Conservation (phyloP, 495 filamentous ascomycete species). For the Thozetella sp. region DNA sequence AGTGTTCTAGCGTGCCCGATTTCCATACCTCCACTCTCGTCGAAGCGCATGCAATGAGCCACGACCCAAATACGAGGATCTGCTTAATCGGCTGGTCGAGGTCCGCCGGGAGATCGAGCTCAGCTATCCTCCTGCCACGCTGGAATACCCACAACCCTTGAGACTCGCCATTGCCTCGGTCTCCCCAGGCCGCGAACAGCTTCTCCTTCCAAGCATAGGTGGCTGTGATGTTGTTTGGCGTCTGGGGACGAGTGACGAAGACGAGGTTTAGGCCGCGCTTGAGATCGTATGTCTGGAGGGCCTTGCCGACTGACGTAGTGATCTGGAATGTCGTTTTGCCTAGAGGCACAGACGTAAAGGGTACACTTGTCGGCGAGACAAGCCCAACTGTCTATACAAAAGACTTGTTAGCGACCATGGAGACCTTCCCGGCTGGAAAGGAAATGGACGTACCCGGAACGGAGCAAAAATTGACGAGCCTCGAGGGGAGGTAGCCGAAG, state of each 20-base stretch:
- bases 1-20: constrained; percentile 79
- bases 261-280: constrained; percentile 85
- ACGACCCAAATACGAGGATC: constrained; percentile 83
- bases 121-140: constrained; percentile 82
- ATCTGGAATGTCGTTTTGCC: constrained; percentile 96
- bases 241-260: constrained; percentile 89
- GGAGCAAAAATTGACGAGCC: constrained; percentile 86
- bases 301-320: constrained; percentile 88
- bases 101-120: constrained; percentile 65
- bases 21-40: constrained; percentile 89
- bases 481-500: constrained; percentile 26
- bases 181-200: constrained; percentile 85
- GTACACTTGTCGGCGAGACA: constrained; percentile 85
- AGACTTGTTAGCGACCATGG: not conserved
- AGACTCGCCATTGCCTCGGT: constrained; percentile 41
- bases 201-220: constrained; percentile 86
- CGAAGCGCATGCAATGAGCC: constrained; percentile 80
- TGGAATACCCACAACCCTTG: constrained; percentile 93
- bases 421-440: not conserved
- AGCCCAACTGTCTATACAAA: constrained; percentile 78
- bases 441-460: constrained; percentile 69
- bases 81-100: constrained; percentile 71
- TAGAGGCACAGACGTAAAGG: constrained; percentile 84
- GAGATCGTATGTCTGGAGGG: constrained; percentile 93
- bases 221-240: constrained; percentile 81